These are phyloP conservation scores for Alternaria solani DNA, from an alignment of 2,329 filamentous ascomycete genomes.

Conservation along the genomic window DNA sequence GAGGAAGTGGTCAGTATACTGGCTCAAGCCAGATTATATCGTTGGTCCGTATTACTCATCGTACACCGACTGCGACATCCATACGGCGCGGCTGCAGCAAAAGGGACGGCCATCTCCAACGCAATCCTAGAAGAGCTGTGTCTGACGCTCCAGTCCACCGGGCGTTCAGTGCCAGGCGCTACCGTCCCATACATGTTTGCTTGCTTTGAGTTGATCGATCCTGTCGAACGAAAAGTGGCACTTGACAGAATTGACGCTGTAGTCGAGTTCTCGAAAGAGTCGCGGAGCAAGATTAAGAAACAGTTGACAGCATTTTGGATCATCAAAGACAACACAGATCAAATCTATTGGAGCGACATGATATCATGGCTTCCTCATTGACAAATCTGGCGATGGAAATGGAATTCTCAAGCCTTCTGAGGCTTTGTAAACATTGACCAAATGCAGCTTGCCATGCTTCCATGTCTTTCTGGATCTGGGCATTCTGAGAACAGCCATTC, in stretches of 20 bases:
- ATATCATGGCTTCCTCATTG: conserved; percentile 7
- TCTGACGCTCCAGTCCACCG: neutral
- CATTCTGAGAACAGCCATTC: neutral
- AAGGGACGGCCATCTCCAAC: conserved; percentile 4
- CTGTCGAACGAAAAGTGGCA: conserved; percentile 1
- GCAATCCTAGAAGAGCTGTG: conserved; percentile 8
- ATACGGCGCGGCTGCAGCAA: conserved; percentile 7
- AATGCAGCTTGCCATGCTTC: neutral
- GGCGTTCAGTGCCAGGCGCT: conserved; percentile 1
- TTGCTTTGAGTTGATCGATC: conserved; percentile 10
- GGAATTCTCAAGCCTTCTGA: too few species aligned
- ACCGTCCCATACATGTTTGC: conserved; percentile 3
- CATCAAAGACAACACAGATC: conserved; percentile 9
- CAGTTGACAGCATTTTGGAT: conserved; percentile 12
- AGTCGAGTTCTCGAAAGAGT: conserved; percentile 6
- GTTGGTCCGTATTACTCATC: conserved; percentile 9
- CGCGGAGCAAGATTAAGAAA: conserved; percentile 1
- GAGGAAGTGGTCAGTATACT: conserved; percentile 10
- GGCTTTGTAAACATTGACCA: neutral
- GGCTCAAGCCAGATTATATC: conserved; percentile 10
- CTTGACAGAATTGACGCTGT: neutral
- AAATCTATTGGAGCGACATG: conserved; percentile 12
- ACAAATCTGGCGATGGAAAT: neutral
- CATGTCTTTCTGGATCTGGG: neutral
- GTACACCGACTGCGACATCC: conserved; percentile 14